phyloP scores from a whole-genome alignment of 1,284 basidiomycete species.

The Apiotrichum laibachii region DNA sequence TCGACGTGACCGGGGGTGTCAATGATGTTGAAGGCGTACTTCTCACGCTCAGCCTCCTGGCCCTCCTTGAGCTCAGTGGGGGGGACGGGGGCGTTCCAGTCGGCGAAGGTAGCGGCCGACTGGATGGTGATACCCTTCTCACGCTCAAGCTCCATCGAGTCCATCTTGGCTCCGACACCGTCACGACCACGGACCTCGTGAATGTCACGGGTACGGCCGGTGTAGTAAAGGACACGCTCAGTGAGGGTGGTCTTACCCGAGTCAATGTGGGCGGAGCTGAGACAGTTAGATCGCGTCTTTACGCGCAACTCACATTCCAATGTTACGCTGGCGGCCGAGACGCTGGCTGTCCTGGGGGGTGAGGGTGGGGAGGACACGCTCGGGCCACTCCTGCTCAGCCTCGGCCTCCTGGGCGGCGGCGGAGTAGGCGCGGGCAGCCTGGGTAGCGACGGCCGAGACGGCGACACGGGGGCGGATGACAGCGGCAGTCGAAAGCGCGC shows the following conservation, averaged over 20 bases:
- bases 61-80: conserved; percentile 51
- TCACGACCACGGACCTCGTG: conserved; percentile 97
- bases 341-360: conserved; percentile 38
- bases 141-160: conserved; percentile 97
- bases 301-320: conserved; percentile 50
- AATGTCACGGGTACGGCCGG: conserved; percentile 91
- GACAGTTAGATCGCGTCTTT: background rate
- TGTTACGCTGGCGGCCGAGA: conserved; percentile 49
- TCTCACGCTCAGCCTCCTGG: conserved; percentile 59
- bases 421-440: conserved; percentile 20
- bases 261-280: conserved; percentile 82
- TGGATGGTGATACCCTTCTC: conserved; percentile 99
- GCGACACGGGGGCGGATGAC: conserved; percentile 11
- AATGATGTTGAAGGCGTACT: conserved; percentile 96
- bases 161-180: conserved; percentile 98
- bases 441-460: conserved; percentile 1
- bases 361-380: conserved; percentile 43
- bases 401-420: conserved; percentile 25
- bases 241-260: conserved; percentile 98
- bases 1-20: conserved; percentile 99
- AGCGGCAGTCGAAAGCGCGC: conserved; percentile 10
- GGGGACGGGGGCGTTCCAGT: conserved; percentile 71
- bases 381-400: conserved; percentile 37
- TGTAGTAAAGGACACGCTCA: conserved; percentile 93
- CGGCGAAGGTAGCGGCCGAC: conserved; percentile 95